phyloP scores from a whole-genome alignment of 2,329 filamentous ascomycete species.

The Sphaerulina populicola region DNA sequence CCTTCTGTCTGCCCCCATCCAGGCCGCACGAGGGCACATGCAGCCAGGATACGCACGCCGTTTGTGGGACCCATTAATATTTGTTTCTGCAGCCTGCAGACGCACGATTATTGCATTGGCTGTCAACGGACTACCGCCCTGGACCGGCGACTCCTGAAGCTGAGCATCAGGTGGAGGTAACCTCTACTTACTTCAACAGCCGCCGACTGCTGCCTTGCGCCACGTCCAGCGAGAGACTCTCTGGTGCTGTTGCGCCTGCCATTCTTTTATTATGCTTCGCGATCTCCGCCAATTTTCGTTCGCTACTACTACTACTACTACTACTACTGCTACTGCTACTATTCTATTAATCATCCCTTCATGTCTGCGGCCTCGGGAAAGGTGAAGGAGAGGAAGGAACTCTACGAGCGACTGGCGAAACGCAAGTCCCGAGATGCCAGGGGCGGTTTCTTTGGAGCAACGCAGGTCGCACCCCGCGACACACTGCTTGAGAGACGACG shows the following conservation, averaged over 20 bases:
- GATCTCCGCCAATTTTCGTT: slow-evolving; percentile 16
- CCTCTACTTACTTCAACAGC: slow-evolving; percentile 16
- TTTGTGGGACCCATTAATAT: slow-evolving; percentile 4
- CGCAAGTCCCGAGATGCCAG: not conserved
- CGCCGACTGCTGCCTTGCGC: slow-evolving; percentile 11
- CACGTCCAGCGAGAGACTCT: slow-evolving; percentile 9
- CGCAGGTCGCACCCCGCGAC: slow-evolving; percentile 20
- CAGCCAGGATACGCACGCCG: slow-evolving; percentile 11
- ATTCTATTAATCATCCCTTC: slow-evolving; percentile 10
- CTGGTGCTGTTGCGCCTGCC: slow-evolving; percentile 18
- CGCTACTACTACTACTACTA: slow-evolving; percentile 7
- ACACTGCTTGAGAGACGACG: slow-evolving; percentile 13
- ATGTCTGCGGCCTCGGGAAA: slow-evolving; percentile 23
- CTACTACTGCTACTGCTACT: slow-evolving; percentile 5
- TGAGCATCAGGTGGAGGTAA: not conserved
- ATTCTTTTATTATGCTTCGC: slow-evolving; percentile 18
- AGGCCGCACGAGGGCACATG: slow-evolving; percentile 5
- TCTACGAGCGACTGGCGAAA: slow-evolving; percentile 8
- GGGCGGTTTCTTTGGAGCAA: slow-evolving; percentile 20
- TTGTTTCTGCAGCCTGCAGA: slow-evolving; percentile 15
- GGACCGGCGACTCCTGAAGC: slow-evolving; percentile 19
- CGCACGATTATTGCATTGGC: slow-evolving; percentile 10
- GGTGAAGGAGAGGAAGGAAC: slow-evolving; percentile 7
- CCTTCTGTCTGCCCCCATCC: not conserved
- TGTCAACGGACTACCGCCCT: slow-evolving; percentile 9